Evolutionary conservation across 768 basidiomycete species (phyloP).

Genomic region (Hericium coralloides): DNA sequence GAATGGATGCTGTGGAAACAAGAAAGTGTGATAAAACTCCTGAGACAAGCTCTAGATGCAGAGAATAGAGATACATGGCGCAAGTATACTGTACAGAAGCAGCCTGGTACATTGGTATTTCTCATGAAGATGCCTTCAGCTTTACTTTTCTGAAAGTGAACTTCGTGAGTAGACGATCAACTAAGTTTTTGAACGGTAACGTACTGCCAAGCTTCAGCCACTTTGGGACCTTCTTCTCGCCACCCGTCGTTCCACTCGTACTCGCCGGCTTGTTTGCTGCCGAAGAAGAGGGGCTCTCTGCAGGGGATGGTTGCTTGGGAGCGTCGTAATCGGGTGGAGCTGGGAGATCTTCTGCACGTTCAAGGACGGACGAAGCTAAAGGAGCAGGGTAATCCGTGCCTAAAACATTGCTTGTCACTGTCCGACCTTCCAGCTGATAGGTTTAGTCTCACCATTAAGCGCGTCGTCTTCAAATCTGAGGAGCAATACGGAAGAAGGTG

Average conservation of each 20-base stretch:
- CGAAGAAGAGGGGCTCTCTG: background rate
- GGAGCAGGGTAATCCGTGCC: conserved; percentile 55
- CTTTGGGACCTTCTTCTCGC: conserved; percentile 61
- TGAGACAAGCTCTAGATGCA: background rate
- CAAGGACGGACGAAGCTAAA: conserved; percentile 44
- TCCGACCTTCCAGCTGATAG: background rate
- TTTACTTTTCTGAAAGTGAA: too few relatives aligned
- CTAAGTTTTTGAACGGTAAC: background rate
- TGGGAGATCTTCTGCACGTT: conserved; percentile 60
- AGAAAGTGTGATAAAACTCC: background rate
- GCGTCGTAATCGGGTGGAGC: conserved; percentile 33
- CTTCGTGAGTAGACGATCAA: too few relatives aligned
- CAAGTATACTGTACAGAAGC: background rate
- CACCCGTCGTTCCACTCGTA: conserved; percentile 4
- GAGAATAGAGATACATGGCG: background rate
- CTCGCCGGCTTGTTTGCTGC: conserved; percentile 2
- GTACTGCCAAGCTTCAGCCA: conserved; percentile 59
- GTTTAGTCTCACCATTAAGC: conserved; percentile 49
- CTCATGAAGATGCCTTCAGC: too few relatives aligned
- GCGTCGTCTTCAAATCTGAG: conserved; percentile 66
- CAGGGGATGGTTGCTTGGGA: conserved; percentile 8
- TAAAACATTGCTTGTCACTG: conserved; percentile 19
- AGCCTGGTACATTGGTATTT: background rate
- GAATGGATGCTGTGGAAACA: background rate
- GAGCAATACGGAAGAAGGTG: conserved; percentile 72